These are phyloP conservation scores for Lentinus polychrous DNA, from an alignment of 1,284 basidiomycete species.

Conservation along the genomic window DNA sequence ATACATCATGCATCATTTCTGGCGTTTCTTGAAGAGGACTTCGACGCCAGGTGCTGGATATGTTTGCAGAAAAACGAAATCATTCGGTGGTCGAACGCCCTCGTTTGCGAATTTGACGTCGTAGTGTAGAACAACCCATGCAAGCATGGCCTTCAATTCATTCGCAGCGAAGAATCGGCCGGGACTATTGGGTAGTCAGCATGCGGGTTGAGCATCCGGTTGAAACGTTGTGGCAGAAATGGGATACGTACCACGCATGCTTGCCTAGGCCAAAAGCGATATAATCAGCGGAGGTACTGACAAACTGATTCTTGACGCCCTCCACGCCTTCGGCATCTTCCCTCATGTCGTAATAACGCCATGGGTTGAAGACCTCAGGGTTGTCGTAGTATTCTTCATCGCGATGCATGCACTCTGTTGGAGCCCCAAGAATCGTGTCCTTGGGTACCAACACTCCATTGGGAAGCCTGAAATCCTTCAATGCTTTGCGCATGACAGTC, in stretches of 20 bases:
- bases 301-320: constrained; percentile 16
- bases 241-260: constrained; percentile 19
- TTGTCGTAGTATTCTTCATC: constrained; percentile 6
- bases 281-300: constrained; percentile 16
- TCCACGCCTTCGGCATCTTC: background rate
- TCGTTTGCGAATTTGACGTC: constrained; percentile 34
- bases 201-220: no score
- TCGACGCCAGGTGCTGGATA: constrained; percentile 5
- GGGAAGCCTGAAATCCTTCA: constrained; percentile 7
- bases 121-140: constrained; percentile 36
- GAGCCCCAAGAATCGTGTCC: constrained; percentile 1
- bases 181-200: constrained; percentile 21
- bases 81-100: constrained; percentile 17
- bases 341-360: constrained; percentile 2
- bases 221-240: no score
- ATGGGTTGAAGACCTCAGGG: constrained; percentile 7
- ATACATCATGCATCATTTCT: no score
- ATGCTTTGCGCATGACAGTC: background rate
- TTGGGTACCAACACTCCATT: constrained; percentile 3
- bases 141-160: constrained; percentile 38
- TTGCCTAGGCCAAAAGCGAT: constrained; percentile 20
- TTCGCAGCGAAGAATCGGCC: constrained; percentile 40
- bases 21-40: constrained; percentile 11
- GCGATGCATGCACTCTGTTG: background rate
- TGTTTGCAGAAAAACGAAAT: background rate